Evolutionary conservation across 805 yeast genomes (phyloP), one percentile per base, ranked within the genome.

Genomic region (Metschnikowia cubensis): DNA sequence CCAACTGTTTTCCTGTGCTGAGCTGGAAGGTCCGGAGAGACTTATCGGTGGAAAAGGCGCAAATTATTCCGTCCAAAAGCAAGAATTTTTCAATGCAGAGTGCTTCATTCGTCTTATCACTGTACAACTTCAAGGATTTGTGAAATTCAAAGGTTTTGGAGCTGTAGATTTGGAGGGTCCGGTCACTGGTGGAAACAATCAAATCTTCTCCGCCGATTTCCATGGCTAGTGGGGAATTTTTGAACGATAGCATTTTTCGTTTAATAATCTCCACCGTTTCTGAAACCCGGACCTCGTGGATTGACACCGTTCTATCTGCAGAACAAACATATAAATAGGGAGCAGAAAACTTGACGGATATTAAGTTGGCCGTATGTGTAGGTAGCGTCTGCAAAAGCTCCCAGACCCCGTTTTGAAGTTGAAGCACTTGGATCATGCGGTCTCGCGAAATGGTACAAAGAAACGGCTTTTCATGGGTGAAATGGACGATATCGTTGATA

Each of bases 401-500:
- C 87, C 88, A 84, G 0, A 55, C 42, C 2, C 52, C 49, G 0
- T 47, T 55, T 3, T 49, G 18, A 42, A 63, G 66, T 13, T 60
- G 58, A 51, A 80, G 80, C 0, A 83, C 59, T 59, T 84, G 89
- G 31, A 84, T 75, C 71, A 83, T 84, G 46, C 89, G 60, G 59
- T 84, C 89, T 38, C 88, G 64, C 1, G 85, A 79, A 25, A 78
- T 76, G 36, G 81, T 74, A 17, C 74, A 72, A 4, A 77, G 58
- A 42, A 76, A 69, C 35, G 66, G 58, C 17, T 10, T 21, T 5
- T 39, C 11, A 20, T n/a, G 34, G 22, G 0, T 58, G 49, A 77
- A 76, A 45, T 62, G 66, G 1, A 62, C 48, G 1, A 80, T 57
- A 40, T 76, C 82, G 51, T 78, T 81, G 14, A 81, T 63, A 10